phyloP scores from a whole-genome alignment of 73 alveolate genomes.

The Symbiodinium natans region DNA sequence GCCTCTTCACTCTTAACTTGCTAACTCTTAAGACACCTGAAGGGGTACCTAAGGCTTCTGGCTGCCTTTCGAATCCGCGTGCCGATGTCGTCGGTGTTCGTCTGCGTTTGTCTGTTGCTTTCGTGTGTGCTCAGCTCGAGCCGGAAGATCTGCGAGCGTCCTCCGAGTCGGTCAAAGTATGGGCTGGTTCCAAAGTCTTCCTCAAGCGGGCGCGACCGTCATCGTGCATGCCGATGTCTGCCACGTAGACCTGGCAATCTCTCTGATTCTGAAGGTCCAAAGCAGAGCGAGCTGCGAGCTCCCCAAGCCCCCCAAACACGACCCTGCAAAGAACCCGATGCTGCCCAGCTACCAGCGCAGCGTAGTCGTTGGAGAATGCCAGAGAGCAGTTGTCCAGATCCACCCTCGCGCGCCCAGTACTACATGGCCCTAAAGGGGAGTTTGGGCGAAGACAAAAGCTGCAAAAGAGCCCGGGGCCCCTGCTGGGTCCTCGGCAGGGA shows the following conservation, averaged over 20 bases:
- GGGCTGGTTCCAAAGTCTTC: no score
- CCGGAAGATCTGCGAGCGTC: no score
- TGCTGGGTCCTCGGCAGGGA: neutral
- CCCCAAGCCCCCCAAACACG: neutral
- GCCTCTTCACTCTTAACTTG: neutral
- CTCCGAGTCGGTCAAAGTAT: no score
- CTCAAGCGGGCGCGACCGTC: slow-evolving; percentile 16
- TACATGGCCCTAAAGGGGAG: no score
- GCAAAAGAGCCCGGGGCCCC: neutral
- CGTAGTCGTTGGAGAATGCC: slow-evolving; percentile 67
- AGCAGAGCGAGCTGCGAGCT: neutral
- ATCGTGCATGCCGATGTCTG: slow-evolving; percentile 57
- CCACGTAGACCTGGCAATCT: slow-evolving; percentile 37
- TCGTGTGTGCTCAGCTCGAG: no score
- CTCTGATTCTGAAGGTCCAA: neutral
- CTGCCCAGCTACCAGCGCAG: slow-evolving; percentile 19
- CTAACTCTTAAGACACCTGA: no score
- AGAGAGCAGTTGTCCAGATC: slow-evolving; percentile 30
- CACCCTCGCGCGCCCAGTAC: slow-evolving; percentile 38
- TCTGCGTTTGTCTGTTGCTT: no score
- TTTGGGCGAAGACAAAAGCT: no score
- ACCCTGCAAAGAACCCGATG: neutral
- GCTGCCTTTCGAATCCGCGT: no score
- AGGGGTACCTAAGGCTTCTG: no score
- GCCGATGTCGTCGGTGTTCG: no score